Percentiles rank a stretch among this genome's conserved stretches.
These are phyloP conservation scores for Cytospora chrysosperma DNA, from an alignment of 2,329 filamentous ascomycete genomes.

Conservation along the genomic window DNA sequence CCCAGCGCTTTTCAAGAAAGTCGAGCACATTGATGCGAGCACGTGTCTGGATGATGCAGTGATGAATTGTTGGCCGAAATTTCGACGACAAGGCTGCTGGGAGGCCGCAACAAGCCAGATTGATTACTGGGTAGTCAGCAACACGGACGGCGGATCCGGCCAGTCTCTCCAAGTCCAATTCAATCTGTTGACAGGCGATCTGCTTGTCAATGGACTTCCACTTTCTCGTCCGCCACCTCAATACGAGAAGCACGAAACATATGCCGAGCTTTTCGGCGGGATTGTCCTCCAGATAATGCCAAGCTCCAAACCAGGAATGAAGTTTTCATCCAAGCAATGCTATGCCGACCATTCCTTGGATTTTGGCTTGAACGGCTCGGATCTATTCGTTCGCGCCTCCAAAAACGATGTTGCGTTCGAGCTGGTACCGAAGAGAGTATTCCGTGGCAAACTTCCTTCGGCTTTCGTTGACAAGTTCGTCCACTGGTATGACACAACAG, in stretches of 20 bases:
- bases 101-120: neutral
- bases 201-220: conserved; percentile 53
- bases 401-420: conserved; percentile 26
- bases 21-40: neutral
- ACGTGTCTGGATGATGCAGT: conserved; percentile 31
- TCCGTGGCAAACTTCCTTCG: conserved; percentile 34
- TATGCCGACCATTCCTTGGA: conserved; percentile 36
- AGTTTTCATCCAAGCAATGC: conserved; percentile 37
- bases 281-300: conserved; percentile 45
- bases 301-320: conserved; percentile 37
- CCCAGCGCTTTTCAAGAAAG: conserved; percentile 22
- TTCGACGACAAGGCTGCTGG: conserved; percentile 20
- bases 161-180: conserved; percentile 39
- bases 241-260: conserved; percentile 43
- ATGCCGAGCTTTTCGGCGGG: conserved; percentile 44
- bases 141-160: neutral
- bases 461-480: conserved; percentile 40
- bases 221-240: conserved; percentile 45
- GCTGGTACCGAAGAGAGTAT: conserved; percentile 38
- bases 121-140: conserved; percentile 29
- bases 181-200: conserved; percentile 50
- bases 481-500: conserved; percentile 46
- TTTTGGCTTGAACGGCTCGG: conserved; percentile 32
- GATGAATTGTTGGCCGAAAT: conserved; percentile 30
- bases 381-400: conserved; percentile 36